Percentiles rank a stretch among this genome's conserved stretches.
These are phyloP conservation scores for Chlorella sp. DNA, from an alignment of 139 green algal species.

Conservation along the genomic window DNA sequence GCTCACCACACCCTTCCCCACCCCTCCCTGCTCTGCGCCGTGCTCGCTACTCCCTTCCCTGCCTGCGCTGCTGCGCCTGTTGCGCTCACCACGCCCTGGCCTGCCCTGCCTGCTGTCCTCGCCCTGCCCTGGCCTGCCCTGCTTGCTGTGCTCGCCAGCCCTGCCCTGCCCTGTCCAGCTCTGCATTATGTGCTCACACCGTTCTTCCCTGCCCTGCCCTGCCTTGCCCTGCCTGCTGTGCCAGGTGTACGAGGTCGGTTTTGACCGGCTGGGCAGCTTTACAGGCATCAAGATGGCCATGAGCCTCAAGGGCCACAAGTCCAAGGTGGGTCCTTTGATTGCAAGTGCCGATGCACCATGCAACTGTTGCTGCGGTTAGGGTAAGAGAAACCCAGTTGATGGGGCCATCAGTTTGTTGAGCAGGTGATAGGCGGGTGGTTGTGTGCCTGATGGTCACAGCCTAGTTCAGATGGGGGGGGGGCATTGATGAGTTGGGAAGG, in stretches of 20 bases:
- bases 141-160: no score
- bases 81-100: background rate
- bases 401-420: no score
- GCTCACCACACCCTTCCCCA: no score
- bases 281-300: constrained; percentile 39
- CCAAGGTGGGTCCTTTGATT: constrained; percentile 13
- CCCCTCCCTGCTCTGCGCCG: no score
- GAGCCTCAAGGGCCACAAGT: constrained; percentile 54
- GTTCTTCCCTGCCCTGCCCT: background rate
- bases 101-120: background rate
- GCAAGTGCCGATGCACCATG: no score
- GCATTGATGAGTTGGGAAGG: no score
- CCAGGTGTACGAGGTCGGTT: constrained; percentile 52
- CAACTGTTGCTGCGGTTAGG: no score
- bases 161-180: background rate
- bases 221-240: background rate
- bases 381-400: no score
- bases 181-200: background rate
- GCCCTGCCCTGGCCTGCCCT: background rate
- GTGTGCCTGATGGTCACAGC: no score
- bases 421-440: no score
- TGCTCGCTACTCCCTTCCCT: background rate
- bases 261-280: constrained; percentile 39
- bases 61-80: no score
- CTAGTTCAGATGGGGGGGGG: no score